A percentile compares a stretch with the other conserved stretches of the same genome.
Conservation (phyloP, 2,329 filamentous ascomycete genomes). For the Cryphonectria carpinicola region DNA sequence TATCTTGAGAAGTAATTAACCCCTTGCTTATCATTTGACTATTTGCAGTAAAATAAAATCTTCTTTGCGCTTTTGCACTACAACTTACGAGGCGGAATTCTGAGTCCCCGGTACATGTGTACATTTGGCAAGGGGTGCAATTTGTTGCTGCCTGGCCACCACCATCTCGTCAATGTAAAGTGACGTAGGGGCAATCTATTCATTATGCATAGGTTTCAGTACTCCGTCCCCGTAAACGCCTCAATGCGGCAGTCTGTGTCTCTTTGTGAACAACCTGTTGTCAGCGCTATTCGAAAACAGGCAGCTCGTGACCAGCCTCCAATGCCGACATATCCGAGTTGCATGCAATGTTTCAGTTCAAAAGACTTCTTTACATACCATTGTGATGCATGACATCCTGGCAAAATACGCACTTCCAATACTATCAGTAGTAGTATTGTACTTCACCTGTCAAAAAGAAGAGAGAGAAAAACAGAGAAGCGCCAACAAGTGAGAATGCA, state of each 20-base stretch:
- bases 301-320: not conserved
- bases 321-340: constrained; percentile 3
- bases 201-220: not conserved
- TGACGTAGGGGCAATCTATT: not conserved
- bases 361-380: not conserved
- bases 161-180: not conserved
- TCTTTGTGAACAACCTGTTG: not conserved
- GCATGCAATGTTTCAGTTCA: not conserved
- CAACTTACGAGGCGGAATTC: not conserved
- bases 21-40: too few species aligned
- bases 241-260: not conserved
- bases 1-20: too few species aligned
- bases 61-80: too few species aligned
- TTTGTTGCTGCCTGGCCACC: not conserved
- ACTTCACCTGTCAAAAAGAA: not conserved
- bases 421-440: not conserved
- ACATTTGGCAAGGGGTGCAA: not conserved
- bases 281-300: constrained; percentile 11
- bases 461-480: not conserved
- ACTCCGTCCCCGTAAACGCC: not conserved
- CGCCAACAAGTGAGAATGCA: not conserved
- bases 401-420: not conserved
- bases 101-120: not conserved
- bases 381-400: not conserved
- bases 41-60: too few species aligned